Percentiles rank a stretch among this genome's conserved stretches.
These are phyloP conservation scores for Crepidotus sp. DNA, from an alignment of 1,284 basidiomycete species.

Conservation along the genomic window DNA sequence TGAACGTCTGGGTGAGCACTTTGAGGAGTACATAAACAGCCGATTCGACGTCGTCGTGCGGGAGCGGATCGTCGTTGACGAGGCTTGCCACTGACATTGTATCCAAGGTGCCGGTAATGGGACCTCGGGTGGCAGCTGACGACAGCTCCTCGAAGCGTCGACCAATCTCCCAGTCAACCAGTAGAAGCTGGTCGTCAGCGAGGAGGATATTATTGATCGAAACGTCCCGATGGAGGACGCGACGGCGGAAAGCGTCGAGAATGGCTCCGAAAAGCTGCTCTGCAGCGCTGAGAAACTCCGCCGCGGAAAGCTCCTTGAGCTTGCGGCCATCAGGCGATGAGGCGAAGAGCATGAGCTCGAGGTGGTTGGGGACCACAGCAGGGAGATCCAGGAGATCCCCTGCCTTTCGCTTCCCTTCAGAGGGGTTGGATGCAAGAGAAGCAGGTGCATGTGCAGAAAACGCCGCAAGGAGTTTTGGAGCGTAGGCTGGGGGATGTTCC, in stretches of 20 bases:
- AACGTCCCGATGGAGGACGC: conserved; percentile 9
- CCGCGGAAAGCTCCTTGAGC: conserved; percentile 1
- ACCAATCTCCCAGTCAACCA: conserved; percentile 8
- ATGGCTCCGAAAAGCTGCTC: conserved; percentile 4
- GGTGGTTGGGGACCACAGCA: conserved; percentile 3
- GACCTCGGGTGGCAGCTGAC: background rate
- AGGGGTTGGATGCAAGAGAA: background rate
- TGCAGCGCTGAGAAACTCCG: conserved; percentile 2
- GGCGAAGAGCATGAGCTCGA: conserved; percentile 6
- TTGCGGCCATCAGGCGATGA: background rate
- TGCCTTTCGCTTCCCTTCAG: background rate
- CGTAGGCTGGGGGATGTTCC: conserved; percentile 1
- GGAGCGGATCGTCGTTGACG: conserved; percentile 2
- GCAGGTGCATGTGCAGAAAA: conserved; percentile 4
- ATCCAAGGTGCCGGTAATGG: conserved; percentile 5
- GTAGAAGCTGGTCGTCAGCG: conserved; percentile 1
- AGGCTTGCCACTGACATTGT: conserved; percentile 5
- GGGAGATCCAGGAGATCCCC: background rate
- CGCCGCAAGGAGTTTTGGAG: conserved; percentile 4
- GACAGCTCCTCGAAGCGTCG: conserved; percentile 4
- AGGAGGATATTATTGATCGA: conserved; percentile 3
- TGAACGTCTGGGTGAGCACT: conserved; percentile 4
- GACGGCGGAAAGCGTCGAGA: conserved; percentile 5
- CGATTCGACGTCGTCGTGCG: conserved; percentile 11
- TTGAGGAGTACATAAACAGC: conserved; percentile 8